Percentiles rank a stretch among this genome's conserved stretches.
These are phyloP conservation scores for Tilletia setariae DNA, from an alignment of 1,284 basidiomycete genomes.

Conservation along the genomic window DNA sequence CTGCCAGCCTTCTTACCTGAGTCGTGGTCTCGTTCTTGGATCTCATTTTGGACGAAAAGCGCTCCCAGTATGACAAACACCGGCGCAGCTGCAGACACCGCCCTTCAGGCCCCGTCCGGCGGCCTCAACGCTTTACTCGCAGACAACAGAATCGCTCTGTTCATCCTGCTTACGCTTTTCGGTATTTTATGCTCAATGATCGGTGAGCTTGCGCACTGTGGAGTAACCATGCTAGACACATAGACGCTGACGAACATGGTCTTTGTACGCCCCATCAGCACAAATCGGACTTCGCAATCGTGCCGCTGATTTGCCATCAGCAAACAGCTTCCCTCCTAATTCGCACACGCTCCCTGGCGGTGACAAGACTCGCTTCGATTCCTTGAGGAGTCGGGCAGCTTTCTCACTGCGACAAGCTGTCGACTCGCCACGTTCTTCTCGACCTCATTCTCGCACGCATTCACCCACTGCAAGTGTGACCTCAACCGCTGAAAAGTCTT, in stretches of 20 bases:
- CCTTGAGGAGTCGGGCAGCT: not conserved
- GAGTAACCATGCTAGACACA: too few relatives aligned
- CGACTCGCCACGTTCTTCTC: not conserved
- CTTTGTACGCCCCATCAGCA: not conserved
- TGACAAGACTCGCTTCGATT: conserved; percentile 3
- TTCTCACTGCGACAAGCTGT: not conserved
- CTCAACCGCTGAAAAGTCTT: not conserved
- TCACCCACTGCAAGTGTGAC: conserved; percentile 4
- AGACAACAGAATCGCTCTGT: not conserved
- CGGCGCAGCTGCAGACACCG: too few relatives aligned
- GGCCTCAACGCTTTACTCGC: not conserved
- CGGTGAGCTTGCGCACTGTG: not conserved
- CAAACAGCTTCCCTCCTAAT: too few relatives aligned
- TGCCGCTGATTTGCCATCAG: too few relatives aligned
- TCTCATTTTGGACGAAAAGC: not conserved
- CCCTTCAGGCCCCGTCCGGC: too few relatives aligned
- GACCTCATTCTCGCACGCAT: not conserved
- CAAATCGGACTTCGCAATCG: not conserved
- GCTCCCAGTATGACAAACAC: not conserved
- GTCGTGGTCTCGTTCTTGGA: not conserved
- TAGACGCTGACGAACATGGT: too few relatives aligned
- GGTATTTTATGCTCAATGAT: not conserved
- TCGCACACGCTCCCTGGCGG: not conserved
- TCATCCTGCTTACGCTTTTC: not conserved
- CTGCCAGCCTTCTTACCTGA: not conserved